Evolutionary conservation across 345 rosid species (phyloP).

Genomic region (Brassica juncea): DNA sequence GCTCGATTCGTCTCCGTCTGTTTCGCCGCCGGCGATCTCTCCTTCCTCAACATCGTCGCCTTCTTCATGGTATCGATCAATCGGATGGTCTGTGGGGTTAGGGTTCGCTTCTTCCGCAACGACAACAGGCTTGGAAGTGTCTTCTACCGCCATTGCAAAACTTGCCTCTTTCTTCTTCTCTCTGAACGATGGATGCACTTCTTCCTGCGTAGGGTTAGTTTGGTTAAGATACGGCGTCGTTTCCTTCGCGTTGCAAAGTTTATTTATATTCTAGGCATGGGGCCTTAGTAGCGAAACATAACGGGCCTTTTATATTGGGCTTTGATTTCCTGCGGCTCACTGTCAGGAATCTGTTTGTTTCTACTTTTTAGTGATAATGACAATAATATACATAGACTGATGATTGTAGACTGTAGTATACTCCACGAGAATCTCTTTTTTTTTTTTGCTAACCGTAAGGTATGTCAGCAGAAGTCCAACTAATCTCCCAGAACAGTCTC

Average conservation of each 20-base stretch:
- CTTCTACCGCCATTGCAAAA: constrained; percentile 45
- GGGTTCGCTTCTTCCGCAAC: constrained; percentile 41
- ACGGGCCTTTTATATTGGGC: neutral
- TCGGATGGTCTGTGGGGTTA: constrained; percentile 39
- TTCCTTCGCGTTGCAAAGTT: fast-evolving
- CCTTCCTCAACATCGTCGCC: constrained; percentile 63
- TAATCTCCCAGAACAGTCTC: neutral
- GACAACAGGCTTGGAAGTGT: constrained; percentile 35
- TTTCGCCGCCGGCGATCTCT: constrained; percentile 47
- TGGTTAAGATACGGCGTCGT: neutral
- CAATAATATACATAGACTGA: neutral
- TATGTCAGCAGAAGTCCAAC: neutral
- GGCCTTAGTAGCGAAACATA: neutral
- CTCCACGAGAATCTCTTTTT: neutral
- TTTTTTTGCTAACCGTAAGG: neutral
- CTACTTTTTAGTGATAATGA: neutral
- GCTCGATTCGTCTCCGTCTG: constrained; percentile 34
- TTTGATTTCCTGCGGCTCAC: neutral
- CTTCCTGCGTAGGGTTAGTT: constrained; percentile 19
- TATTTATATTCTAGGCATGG: neutral
- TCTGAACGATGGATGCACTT: neutral
- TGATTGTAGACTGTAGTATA: neutral
- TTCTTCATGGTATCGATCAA: constrained; percentile 38
- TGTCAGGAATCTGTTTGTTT: neutral
- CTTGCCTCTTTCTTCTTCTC: constrained; percentile 6